phyloP scores from a whole-genome alignment of 2,329 filamentous ascomycete species.

The Parastagonospora nodorum region DNA sequence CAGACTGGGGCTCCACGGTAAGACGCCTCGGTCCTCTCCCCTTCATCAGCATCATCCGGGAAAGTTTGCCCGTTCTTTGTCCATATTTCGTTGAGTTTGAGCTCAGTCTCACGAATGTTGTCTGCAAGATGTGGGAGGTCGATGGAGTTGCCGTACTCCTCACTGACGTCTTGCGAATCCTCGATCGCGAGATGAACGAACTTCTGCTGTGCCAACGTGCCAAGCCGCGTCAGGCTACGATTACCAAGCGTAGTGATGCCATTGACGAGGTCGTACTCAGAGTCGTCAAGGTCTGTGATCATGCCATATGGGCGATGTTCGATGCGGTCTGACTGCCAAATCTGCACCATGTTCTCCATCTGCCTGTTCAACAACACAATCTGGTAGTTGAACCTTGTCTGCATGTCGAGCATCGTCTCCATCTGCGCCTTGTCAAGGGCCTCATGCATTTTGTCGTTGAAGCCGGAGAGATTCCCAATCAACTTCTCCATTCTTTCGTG shows the following conservation, averaged over 20 bases:
- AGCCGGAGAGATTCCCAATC: slow-evolving; percentile 36
- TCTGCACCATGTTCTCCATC: slow-evolving; percentile 42
- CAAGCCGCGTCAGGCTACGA: slow-evolving; percentile 25
- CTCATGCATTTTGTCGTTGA: slow-evolving; percentile 46
- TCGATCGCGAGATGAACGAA: slow-evolving; percentile 44
- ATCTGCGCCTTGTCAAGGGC: slow-evolving; percentile 39
- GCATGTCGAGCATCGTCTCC: slow-evolving; percentile 33
- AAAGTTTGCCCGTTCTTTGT: slow-evolving; percentile 21
- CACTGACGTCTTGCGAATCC: slow-evolving; percentile 28
- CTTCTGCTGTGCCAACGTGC: slow-evolving; percentile 42
- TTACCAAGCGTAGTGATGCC: slow-evolving; percentile 4
- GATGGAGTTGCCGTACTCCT: slow-evolving; percentile 31
- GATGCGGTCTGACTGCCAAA: slow-evolving; percentile 33
- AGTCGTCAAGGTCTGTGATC: slow-evolving; percentile 24
- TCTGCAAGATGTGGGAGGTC: slow-evolving; percentile 23
- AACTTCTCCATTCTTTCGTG: slow-evolving; percentile 38
- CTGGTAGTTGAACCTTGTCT: slow-evolving; percentile 42
- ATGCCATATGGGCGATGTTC: slow-evolving; percentile 12
- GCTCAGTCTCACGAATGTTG: slow-evolving; percentile 11
- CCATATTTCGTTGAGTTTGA: slow-evolving; percentile 18
- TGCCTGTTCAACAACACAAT: slow-evolving; percentile 45
- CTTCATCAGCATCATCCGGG: slow-evolving; percentile 22
- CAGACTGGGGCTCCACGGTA: slow-evolving; percentile 36
- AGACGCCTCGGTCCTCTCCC: slow-evolving; percentile 35
- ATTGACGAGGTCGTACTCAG: slow-evolving; percentile 19